phyloP scores from a whole-genome alignment of 768 basidiomycete species.

The Lentinula aciculospora region DNA sequence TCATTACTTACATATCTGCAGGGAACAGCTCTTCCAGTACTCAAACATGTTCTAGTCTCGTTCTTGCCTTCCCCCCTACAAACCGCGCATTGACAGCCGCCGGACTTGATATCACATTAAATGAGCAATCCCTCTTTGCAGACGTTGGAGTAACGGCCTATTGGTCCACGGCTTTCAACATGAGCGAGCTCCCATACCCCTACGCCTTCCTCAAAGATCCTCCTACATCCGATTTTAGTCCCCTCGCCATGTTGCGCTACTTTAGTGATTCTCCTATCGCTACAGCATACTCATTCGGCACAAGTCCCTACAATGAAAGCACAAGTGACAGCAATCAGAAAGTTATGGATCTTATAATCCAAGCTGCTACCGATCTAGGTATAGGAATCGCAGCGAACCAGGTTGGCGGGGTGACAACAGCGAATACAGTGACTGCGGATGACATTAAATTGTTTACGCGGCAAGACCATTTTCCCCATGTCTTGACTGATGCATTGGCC shows the following conservation, averaged over 20 bases:
- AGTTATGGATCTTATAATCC: not conserved
- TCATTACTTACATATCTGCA: not conserved
- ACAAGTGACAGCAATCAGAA: not conserved
- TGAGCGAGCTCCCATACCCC: not conserved
- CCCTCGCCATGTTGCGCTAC: not conserved
- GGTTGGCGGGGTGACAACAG: not conserved
- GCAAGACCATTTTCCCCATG: constrained; percentile 5
- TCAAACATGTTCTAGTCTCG: constrained; percentile 2
- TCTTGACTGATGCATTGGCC: not conserved
- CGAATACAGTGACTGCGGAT: not conserved
- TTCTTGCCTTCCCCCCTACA: constrained; percentile 5
- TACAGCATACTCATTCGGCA: constrained; percentile 5
- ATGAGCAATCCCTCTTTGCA: not conserved
- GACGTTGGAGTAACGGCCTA: constrained; percentile 3
- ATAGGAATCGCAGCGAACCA: not conserved
- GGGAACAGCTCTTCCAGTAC: not conserved
- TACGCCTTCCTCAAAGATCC: not conserved
- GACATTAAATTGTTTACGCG: not conserved
- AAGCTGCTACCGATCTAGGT: not conserved
- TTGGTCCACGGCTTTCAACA: constrained; percentile 1
- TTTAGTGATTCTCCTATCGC: constrained; percentile 4
- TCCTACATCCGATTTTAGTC: not conserved
- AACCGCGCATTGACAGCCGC: not conserved
- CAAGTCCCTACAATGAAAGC: not conserved
- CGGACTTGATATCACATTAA: not conserved